phyloP scores from a whole-genome alignment of 2,329 filamentous ascomycete genomes.

The Teratosphaeria zuluensis region DNA sequence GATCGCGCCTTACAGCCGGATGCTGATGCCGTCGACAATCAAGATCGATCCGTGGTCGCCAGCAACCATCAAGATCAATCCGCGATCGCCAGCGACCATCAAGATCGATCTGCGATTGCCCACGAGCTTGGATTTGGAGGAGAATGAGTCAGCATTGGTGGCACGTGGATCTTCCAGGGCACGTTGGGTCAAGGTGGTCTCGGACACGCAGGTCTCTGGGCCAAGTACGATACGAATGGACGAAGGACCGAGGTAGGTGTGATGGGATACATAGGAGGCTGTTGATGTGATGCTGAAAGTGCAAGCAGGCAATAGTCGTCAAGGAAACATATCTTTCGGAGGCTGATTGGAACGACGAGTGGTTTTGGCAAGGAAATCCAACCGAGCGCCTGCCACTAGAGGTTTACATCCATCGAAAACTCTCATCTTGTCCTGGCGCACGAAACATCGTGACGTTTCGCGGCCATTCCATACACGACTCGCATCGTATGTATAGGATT shows the following conservation, averaged over 20 bases:
- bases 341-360: not conserved
- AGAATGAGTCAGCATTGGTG: not conserved
- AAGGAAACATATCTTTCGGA: not conserved
- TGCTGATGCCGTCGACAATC: too few species aligned
- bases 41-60: not conserved
- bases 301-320: not conserved
- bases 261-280: not conserved
- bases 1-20: too few species aligned
- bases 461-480: too few species aligned
- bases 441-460: too few species aligned
- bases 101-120: not conserved
- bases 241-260: not conserved
- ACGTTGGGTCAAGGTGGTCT: not conserved
- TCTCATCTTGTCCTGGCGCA: too few species aligned
- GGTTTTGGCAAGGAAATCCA: not conserved
- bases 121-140: not conserved
- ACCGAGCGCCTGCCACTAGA: too few species aligned
- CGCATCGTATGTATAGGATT: too few species aligned
- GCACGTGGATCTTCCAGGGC: not conserved
- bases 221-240: not conserved
- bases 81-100: not conserved
- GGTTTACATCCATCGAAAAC: too few species aligned
- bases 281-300: not conserved
- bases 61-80: not conserved
- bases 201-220: not conserved